These are phyloP conservation scores for Lepidium sativum DNA, from an alignment of 345 rosid genomes.

Conservation along the genomic window DNA sequence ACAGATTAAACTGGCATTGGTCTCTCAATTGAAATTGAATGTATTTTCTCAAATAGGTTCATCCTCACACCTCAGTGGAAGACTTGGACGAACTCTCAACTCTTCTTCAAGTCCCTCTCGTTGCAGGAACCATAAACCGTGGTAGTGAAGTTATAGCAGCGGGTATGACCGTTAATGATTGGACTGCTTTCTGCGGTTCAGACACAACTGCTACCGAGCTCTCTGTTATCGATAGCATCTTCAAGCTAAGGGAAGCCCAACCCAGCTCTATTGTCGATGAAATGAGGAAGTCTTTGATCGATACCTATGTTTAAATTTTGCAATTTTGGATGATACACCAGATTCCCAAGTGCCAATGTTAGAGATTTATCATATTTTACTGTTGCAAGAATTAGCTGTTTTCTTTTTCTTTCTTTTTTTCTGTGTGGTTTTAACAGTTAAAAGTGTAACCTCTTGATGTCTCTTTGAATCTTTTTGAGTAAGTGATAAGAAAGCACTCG, in stretches of 20 bases:
- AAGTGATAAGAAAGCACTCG: not conserved
- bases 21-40: not conserved
- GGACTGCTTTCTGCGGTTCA: conserved; percentile 84
- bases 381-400: conserved; percentile 12
- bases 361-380: not conserved
- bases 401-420: not conserved
- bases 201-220: conserved; percentile 94
- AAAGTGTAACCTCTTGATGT: not conserved
- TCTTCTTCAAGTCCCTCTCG: conserved; percentile 70
- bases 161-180: conserved; percentile 83
- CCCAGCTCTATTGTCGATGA: conserved; percentile 47
- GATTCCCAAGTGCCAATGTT: not conserved
- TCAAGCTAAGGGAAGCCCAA: conserved; percentile 67
- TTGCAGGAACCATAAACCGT: conserved; percentile 79
- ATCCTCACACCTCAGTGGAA: conserved; percentile 89
- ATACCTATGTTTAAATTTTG: conserved; percentile 38
- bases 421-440: not conserved
- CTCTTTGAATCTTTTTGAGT: not conserved
- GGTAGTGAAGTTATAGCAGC: conserved; percentile 80
- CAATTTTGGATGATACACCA: conserved; percentile 5
- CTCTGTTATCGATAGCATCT: conserved; percentile 57
- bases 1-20: not conserved
- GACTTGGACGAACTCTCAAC: conserved; percentile 93
- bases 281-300: conserved; percentile 72
- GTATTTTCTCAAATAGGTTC: conserved; percentile 42